These are phyloP conservation scores for Exophiala xenobiotica DNA, from an alignment of 2,329 filamentous ascomycete species.

Conservation along the genomic window DNA sequence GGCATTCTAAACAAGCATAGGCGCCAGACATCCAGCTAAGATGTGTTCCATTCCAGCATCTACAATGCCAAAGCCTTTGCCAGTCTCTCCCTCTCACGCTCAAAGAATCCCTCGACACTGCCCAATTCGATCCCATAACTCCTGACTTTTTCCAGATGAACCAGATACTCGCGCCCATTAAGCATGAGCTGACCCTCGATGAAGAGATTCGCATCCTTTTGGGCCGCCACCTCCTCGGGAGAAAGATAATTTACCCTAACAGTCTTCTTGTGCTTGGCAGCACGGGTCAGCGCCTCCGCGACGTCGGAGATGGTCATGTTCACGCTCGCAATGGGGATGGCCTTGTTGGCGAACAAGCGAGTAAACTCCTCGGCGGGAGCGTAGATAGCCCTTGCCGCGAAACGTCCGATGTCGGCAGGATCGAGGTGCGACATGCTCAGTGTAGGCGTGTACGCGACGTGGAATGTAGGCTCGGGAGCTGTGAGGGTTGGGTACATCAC, in stretches of 20 bases:
- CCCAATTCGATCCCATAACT: constrained; percentile 9
- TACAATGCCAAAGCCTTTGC: constrained; percentile 6
- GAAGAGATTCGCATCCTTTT: constrained; percentile 1
- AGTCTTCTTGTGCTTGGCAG: constrained; percentile 2
- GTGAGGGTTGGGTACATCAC: constrained; percentile 15
- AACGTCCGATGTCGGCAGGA: constrained; percentile 9
- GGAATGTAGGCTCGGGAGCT: constrained; percentile 3
- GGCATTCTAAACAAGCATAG: too few species aligned
- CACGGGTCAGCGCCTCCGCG: constrained; percentile 2
- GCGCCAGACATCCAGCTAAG: too few species aligned
- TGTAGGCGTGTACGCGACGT: neutral
- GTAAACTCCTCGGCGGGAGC: neutral
- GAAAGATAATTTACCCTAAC: constrained; percentile 8
- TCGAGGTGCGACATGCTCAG: constrained; percentile 8
- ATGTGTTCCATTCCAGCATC: too few species aligned
- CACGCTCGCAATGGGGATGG: constrained; percentile 4
- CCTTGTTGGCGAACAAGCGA: constrained; percentile 7
- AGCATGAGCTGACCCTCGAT: constrained; percentile 11
- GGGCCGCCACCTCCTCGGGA: constrained; percentile 6
- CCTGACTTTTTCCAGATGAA: constrained; percentile 10
- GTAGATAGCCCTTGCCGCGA: constrained; percentile 6
- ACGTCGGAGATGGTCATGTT: constrained; percentile 6
- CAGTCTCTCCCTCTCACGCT: constrained; percentile 2
- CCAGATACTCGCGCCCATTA: neutral
- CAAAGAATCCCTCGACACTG: constrained; percentile 11